Conservation (phyloP, 139 green algal genomes). For the Chlamydomonas incerta region DNA sequence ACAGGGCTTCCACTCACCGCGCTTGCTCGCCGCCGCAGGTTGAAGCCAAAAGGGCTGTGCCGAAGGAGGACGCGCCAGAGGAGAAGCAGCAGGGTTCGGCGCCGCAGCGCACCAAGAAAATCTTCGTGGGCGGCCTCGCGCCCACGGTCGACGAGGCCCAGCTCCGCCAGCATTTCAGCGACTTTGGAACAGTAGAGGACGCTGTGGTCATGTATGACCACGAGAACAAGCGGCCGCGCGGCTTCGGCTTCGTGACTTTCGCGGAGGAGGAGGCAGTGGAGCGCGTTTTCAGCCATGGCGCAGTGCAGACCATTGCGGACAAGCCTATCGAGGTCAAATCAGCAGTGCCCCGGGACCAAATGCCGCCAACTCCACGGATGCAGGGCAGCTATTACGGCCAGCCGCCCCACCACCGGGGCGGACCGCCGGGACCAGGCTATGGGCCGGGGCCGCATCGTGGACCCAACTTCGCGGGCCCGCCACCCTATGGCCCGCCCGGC, state of each 20-base stretch:
- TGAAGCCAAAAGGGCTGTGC: conserved; percentile 95
- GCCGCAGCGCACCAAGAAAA: conserved; percentile 84
- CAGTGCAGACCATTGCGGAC: conserved; percentile 93
- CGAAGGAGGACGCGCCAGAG: conserved; percentile 87
- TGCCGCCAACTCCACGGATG: conserved; percentile 63
- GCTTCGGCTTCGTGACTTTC: conserved; percentile 98
- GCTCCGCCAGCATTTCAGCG: conserved; percentile 80
- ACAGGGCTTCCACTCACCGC: neutral
- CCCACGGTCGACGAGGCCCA: conserved; percentile 87
- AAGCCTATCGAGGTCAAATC: conserved; percentile 96
- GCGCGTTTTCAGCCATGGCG: conserved; percentile 81
- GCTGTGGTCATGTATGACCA: conserved; percentile 98
- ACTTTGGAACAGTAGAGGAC: conserved; percentile 88
- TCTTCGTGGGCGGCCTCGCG: conserved; percentile 96
- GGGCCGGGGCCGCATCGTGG: conserved; percentile 24
- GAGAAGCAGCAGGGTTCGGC: conserved; percentile 58
- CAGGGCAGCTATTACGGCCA: conserved; percentile 32
- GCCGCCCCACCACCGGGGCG: conserved; percentile 29
- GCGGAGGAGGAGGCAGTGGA: conserved; percentile 90
- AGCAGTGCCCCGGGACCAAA: conserved; percentile 89
- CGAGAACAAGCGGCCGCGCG: conserved; percentile 90
- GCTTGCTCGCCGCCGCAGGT: conserved; percentile 73
- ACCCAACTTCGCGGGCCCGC: conserved; percentile 2
- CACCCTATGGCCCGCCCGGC: conserved; percentile 31
- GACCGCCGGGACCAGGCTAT: conserved; percentile 1